Conservation (phyloP, 1,139 yeast genomes). For the Ogataea hybrid region DNA sequence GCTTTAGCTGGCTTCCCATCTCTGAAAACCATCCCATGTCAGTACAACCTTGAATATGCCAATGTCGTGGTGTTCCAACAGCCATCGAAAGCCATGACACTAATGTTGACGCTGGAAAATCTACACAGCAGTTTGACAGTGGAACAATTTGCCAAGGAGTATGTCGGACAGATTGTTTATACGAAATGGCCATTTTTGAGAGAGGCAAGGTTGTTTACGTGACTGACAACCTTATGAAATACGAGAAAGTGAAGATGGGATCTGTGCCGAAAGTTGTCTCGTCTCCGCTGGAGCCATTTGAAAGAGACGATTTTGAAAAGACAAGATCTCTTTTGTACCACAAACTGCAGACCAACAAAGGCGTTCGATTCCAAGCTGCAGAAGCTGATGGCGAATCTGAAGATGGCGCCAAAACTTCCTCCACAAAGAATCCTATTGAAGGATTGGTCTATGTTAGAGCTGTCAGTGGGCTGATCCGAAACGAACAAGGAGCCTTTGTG, state of each 20-base stretch:
- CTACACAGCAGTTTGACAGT: conserved; percentile 46
- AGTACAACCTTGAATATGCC: conserved; percentile 44
- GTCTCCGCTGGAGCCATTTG: conserved; percentile 38
- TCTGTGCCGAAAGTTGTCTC: conserved; percentile 37
- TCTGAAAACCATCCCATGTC: conserved; percentile 65
- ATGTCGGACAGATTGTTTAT: conserved; percentile 60
- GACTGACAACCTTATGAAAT: conserved; percentile 50
- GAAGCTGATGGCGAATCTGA: conserved; percentile 28
- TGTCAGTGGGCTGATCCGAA: conserved; percentile 76
- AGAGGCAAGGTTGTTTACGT: conserved; percentile 71
- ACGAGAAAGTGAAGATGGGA: conserved; percentile 40
- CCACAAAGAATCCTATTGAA: conserved; percentile 35
- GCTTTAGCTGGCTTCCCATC: conserved; percentile 91
- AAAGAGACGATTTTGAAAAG: conserved; percentile 28
- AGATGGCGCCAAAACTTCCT: conserved; percentile 13
- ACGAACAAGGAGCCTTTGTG: conserved; percentile 67
- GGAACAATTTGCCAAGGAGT: conserved; percentile 59
- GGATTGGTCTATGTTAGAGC: conserved; percentile 67
- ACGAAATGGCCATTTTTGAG: conserved; percentile 87
- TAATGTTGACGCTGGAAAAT: conserved; percentile 63
- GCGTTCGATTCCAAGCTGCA: conserved; percentile 22
- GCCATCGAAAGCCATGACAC: conserved; percentile 80
- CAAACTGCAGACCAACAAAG: conserved; percentile 22
- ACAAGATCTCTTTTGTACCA: conserved; percentile 21
- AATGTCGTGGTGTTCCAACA: conserved; percentile 76